Percentiles rank a stretch among this genome's conserved stretches.
Evolutionary conservation across 1,284 basidiomycete species (phyloP).

Genomic region (Meripilus lineatus): DNA sequence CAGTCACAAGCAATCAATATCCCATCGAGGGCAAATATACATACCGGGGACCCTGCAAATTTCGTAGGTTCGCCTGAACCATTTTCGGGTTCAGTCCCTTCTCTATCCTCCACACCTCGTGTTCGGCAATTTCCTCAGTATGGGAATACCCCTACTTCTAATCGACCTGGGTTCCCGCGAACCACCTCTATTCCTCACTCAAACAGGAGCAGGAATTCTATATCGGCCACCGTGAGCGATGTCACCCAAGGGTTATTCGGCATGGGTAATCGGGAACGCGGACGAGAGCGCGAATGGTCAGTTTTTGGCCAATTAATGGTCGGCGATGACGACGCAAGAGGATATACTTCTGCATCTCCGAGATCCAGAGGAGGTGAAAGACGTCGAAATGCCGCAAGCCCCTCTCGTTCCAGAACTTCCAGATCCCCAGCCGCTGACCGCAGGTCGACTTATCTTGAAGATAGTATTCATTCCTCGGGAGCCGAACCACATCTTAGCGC

Average conservation of each 20-base stretch:
- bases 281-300: slow-evolving; percentile 48
- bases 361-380: background rate
- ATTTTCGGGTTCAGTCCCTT: too few species aligned
- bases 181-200: background rate
- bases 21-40: too few species aligned
- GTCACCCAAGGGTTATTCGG: background rate
- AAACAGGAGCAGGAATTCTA: background rate
- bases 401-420: background rate
- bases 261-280: background rate
- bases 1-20: too few species aligned
- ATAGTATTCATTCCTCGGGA: background rate
- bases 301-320: slow-evolving; percentile 71
- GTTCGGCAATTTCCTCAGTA: too few species aligned
- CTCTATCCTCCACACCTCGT: too few species aligned
- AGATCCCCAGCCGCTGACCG: background rate
- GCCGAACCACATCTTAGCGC: background rate
- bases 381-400: background rate
- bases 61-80: too few species aligned
- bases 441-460: background rate
- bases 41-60: too few species aligned
- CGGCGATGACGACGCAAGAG: slow-evolving; percentile 17
- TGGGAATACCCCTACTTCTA: too few species aligned
- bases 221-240: background rate
- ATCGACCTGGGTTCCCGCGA: background rate
- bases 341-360: slow-evolving; percentile 5